Conservation (phyloP, 257 asterid genomes). For the Jacaranda mimosifolia region DNA sequence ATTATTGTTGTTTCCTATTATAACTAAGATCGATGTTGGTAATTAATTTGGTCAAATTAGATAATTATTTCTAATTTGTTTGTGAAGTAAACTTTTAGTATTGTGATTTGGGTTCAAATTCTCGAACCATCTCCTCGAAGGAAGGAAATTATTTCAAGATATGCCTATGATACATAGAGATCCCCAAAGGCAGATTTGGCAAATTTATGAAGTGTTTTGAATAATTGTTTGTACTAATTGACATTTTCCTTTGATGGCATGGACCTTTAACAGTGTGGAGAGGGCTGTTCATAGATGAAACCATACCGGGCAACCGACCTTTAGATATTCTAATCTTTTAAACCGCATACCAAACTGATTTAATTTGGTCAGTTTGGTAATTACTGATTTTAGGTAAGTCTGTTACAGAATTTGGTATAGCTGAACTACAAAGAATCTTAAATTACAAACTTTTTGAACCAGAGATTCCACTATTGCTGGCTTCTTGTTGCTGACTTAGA, state of each 20-base stretch:
- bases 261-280: not conserved
- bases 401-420: too few species aligned
- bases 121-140: not conserved
- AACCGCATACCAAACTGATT: too few species aligned
- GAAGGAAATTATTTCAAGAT: slow-evolving; percentile 1
- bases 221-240: not conserved
- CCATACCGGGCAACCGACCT: too few species aligned
- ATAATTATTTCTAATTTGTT: not conserved
- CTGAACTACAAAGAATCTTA: too few species aligned
- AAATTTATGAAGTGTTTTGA: too few species aligned
- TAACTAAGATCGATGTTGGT: not conserved
- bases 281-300: too few species aligned
- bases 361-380: too few species aligned
- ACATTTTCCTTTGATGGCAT: not conserved
- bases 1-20: not conserved
- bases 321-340: too few species aligned
- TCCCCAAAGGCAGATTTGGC: not conserved
- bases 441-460: too few species aligned
- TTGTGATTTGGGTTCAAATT: not conserved
- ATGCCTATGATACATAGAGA: not conserved
- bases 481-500: too few species aligned
- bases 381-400: too few species aligned
- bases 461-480: too few species aligned
- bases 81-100: not conserved
- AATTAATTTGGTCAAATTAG: not conserved